Percentiles rank a stretch among this genome's conserved stretches.
phyloP scores from a whole-genome alignment of 169 alveolate species.

The Cystoisospora suis region DNA sequence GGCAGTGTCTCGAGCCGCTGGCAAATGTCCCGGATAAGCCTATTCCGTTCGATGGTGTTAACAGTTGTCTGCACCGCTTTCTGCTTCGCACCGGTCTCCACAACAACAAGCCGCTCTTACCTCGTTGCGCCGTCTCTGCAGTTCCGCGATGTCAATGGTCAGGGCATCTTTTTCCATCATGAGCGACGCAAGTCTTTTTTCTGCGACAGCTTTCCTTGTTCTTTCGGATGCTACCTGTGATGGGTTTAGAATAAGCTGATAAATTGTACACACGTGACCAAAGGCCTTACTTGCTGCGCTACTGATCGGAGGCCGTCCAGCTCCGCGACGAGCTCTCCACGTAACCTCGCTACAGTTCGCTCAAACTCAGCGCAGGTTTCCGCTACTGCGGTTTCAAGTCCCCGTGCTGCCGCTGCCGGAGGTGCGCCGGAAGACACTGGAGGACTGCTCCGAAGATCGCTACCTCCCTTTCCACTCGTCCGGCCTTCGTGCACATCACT shows the following conservation, averaged over 20 bases:
- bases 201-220: not conserved
- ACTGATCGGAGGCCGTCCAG: not conserved
- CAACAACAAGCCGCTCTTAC: not conserved
- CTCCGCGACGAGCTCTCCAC: not conserved
- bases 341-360: not conserved
- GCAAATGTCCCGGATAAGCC: not conserved
- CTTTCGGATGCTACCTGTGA: not conserved
- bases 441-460: no score
- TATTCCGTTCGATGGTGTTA: not conserved
- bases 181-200: conserved; percentile 26
- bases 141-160: not conserved
- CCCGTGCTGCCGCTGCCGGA: conserved; percentile 30
- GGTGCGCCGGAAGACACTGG: conserved; percentile 61
- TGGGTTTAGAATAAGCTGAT: no score
- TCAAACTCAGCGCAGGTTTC: not conserved
- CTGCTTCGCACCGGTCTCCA: not conserved
- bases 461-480: no score
- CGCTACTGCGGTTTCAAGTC: not conserved
- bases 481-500: no score
- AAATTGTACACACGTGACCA: not conserved
- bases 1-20: not conserved
- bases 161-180: conserved; percentile 14
- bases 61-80: not conserved
- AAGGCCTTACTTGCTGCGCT: not conserved
- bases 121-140: not conserved